phyloP scores from a whole-genome alignment of 257 asterid species.

The Orobanche coerulescens region DNA sequence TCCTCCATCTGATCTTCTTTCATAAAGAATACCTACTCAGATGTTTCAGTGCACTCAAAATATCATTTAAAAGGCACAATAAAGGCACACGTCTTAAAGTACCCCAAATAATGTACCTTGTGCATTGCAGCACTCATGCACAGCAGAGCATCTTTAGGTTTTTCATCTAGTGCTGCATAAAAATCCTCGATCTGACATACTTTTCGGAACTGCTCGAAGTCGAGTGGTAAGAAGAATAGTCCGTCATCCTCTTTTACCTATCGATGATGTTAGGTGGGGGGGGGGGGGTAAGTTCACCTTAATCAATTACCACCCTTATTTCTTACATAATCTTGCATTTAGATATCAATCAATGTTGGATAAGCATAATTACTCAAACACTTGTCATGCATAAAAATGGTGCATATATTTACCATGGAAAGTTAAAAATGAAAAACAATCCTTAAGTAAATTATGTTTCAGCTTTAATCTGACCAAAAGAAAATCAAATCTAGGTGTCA shows the following conservation, averaged over 20 bases:
- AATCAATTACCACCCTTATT: neutral
- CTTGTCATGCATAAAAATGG: neutral
- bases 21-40: conserved; percentile 40
- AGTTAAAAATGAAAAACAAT: neutral
- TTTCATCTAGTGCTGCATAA: conserved; percentile 49
- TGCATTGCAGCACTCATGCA: conserved; percentile 86
- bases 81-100: neutral
- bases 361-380: conserved; percentile 7
- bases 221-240: conserved; percentile 49
- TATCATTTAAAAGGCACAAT: conserved; percentile 22
- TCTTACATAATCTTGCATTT: neutral
- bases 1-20: conserved; percentile 37
- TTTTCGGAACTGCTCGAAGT: conserved; percentile 70
- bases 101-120: conserved; percentile 41
- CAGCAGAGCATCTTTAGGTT: conserved; percentile 65
- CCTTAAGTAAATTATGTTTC: neutral
- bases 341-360: neutral
- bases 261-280: conserved; percentile 4
- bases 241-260: conserved; percentile 74
- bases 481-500: neutral
- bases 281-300: neutral
- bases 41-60: conserved; percentile 1
- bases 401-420: neutral
- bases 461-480: neutral
- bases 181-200: conserved; percentile 46